phyloP scores from a whole-genome alignment of 768 basidiomycete species.

The Tremella mesenterica region DNA sequence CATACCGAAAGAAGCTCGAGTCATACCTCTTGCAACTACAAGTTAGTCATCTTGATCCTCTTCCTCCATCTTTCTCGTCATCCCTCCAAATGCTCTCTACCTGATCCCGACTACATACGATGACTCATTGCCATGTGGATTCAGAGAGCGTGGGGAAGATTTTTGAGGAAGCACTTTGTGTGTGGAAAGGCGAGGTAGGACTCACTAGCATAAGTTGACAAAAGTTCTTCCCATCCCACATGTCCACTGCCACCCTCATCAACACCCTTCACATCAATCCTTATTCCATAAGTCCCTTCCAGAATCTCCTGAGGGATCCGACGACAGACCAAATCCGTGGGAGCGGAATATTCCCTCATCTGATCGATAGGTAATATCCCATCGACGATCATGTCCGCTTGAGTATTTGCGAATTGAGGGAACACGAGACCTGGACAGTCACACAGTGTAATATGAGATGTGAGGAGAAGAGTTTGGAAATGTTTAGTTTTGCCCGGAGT shows the following conservation, averaged over 20 bases:
- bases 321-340: constrained; percentile 64
- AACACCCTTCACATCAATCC: constrained; percentile 54
- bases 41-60: too few relatives aligned
- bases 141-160: too few relatives aligned
- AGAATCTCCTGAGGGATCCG: constrained; percentile 72
- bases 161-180: too few relatives aligned
- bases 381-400: constrained; percentile 90
- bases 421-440: constrained; percentile 98
- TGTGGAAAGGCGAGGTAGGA: too few relatives aligned
- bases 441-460: constrained; percentile 74
- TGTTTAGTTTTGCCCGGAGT: constrained; percentile 99
- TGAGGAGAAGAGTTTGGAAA: constrained; percentile 96
- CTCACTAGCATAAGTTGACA: constrained; percentile 88
- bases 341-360: constrained; percentile 84
- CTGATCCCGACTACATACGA: too few relatives aligned
- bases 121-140: too few relatives aligned
- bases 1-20: constrained; percentile 87
- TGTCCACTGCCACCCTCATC: constrained; percentile 80
- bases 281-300: constrained; percentile 82
- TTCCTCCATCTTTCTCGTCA: too few relatives aligned
- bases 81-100: too few relatives aligned
- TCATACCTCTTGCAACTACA: constrained; percentile 84
- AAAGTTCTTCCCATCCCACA: constrained; percentile 59
- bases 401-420: constrained; percentile 94
- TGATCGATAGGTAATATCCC: constrained; percentile 97